Evolutionary conservation across 257 asterid species (phyloP), one percentile per base, ranked within the genome.

Genomic region (Solanum sitiens): DNA sequence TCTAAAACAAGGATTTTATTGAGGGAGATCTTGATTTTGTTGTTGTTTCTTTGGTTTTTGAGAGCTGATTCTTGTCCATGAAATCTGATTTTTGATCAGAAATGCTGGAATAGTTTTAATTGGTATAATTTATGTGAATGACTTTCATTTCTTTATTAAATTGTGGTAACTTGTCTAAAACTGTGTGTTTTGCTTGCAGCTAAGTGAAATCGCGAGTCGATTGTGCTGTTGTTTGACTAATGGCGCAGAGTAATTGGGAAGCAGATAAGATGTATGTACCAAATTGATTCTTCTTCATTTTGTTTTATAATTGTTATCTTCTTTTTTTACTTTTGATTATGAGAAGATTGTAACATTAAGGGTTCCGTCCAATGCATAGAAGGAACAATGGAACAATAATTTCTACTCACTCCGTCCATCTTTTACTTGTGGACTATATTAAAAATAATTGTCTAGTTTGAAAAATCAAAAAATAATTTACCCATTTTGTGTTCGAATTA

Each of bases 241-340:
- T 97, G 99, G 96, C 99, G 47, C 98, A 94, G 97, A 97, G 98
- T 91, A 95, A 96, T 88, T 97, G 99, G 99, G 99, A 97, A 92
- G 99, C 99, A 56, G 98, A 97, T 92, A 97, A 96, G 95, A 97
- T 97, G 99, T 97, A 94, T 85, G 59, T 53, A 45, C 3, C 65
- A 3, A 37, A 40, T 76, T 75, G 21, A 23, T 45, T 44, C 11
- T 4, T 80, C 68, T 30, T 16, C 14, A 5, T 79, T 77, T 61
- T 61, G 30, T 21, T 61, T 61, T 61, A 61, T 21, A 23, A 0
- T 61, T 50, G 59, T 50, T 5, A 59, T 59, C 6, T 47, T 47
- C 7, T 47, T 47, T 59, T 56, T 20, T 59, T 59, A 59, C 25
- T 59, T 59, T 21, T 20, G 67, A 20, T 59, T 59, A 59, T 59